Evolutionary conservation across 2,329 filamentous ascomycete species (phyloP), one percentile per base, ranked within the genome.

Genomic region (Cryphonectria japonica): DNA sequence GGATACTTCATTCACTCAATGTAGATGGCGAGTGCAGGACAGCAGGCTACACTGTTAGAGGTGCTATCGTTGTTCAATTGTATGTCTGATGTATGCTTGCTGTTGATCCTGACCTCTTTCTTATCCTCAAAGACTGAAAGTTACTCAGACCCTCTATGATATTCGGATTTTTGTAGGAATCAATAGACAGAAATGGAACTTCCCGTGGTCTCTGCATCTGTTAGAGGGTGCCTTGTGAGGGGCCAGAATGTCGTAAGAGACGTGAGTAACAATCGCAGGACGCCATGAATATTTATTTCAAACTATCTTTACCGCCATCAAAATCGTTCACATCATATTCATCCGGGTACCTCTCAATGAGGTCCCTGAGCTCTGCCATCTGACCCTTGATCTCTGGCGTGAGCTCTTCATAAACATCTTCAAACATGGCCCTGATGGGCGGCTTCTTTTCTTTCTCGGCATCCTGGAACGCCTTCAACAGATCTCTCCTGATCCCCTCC

Each of bases 401-500:
- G 75, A 98, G 76, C 62, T 94, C 88, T 79, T 96, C 94, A 80
- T 98, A 99, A 1, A 98, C 88, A 80, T 96, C 96, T 75, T 92
- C 90, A 80, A 98, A 98, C 84, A 94, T 90, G 69, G 86, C 79
- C 63, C 88, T 84, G 46, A 97, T 85, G 1, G 89, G 85, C 0
- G 93, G 92, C 79, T 93, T 94, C 87, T 93, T 94, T 81, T 92
- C 90, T 79, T 89, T 90, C 82, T 97, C 93, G 0, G 93, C 96
- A 73, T 92, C 90, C 16, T 91, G 89, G 81, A 99, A 98, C 0
- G 94, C 95, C 76, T 89, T 90, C 66, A 99, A 80, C 0, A 98
- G 88, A 39, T 94, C 92, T 13, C 77, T 73, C 41, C 79, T 74
- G 65, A 80, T 81, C 43, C 73, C 74, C 37, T 80, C 79, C 2